Percentiles rank a stretch among this genome's conserved stretches.
These are phyloP conservation scores for Phoma sp. DNA, from an alignment of 2,329 filamentous ascomycete genomes.

Conservation along the genomic window DNA sequence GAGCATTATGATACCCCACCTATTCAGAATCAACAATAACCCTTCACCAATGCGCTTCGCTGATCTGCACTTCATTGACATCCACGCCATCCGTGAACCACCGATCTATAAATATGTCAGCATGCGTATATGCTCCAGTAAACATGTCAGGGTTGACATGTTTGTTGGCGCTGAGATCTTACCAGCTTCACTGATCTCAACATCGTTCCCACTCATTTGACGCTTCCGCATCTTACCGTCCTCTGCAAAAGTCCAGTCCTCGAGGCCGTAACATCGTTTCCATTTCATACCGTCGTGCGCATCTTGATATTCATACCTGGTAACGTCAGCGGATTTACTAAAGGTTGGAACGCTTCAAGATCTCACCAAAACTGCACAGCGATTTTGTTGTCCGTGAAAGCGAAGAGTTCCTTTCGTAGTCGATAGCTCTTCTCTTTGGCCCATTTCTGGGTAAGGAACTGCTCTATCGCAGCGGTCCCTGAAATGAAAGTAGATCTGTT, in stretches of 20 bases:
- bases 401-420: conserved; percentile 82
- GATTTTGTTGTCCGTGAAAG: conserved; percentile 76
- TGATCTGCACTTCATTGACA: conserved; percentile 70
- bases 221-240: conserved; percentile 75
- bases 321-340: not conserved
- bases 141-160: not conserved
- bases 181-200: conserved; percentile 4
- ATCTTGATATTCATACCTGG: conserved; percentile 79
- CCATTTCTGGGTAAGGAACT: conserved; percentile 77
- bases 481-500: conserved; percentile 74
- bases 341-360: no score
- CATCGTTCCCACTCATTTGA: conserved; percentile 68
- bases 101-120: conserved; percentile 53
- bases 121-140: not conserved
- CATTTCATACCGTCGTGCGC: conserved; percentile 68
- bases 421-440: conserved; percentile 71
- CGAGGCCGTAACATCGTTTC: conserved; percentile 77
- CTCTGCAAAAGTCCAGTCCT: conserved; percentile 77
- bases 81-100: conserved; percentile 75
- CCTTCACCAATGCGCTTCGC: conserved; percentile 68
- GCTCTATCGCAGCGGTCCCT: conserved; percentile 70
- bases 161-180: not conserved
- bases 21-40: not conserved
- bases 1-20: conserved; percentile 34
- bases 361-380: conserved; percentile 76